Conservation (phyloP, 768 basidiomycete species). For the Pleurotus ostreatus region DNA sequence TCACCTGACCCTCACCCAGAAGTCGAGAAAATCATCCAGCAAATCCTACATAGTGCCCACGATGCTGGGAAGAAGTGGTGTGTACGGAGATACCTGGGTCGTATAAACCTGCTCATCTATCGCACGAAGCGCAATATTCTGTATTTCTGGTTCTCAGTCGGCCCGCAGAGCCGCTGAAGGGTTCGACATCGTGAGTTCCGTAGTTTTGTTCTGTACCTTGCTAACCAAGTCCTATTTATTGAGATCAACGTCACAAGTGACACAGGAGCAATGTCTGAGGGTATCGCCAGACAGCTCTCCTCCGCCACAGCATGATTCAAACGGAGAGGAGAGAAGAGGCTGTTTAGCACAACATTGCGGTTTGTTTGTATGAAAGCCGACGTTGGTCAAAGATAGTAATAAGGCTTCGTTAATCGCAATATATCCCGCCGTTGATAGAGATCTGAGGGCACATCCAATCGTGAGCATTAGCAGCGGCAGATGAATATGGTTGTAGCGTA, state of each 20-base stretch:
- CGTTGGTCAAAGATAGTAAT: no score
- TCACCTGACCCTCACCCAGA: slow-evolving; percentile 63
- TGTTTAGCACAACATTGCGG: not conserved
- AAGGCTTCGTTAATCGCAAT: not conserved
- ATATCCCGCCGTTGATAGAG: not conserved
- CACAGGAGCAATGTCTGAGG: slow-evolving; percentile 37
- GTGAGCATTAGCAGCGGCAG: no score
- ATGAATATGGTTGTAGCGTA: not conserved
- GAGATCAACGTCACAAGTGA: slow-evolving; percentile 51
- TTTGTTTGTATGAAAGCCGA: no score
- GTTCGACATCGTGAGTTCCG: slow-evolving; percentile 43
- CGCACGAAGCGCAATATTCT: slow-evolving; percentile 41
- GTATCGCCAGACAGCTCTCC: slow-evolving; percentile 21
- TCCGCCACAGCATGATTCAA: slow-evolving; percentile 10
- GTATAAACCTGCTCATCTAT: no score
- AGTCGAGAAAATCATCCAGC: slow-evolving; percentile 56
- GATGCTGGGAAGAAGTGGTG: slow-evolving; percentile 63
- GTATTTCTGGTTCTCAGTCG: slow-evolving; percentile 40
- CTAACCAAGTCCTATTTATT: not conserved
- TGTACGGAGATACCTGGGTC: slow-evolving; percentile 7
- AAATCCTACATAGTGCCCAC: slow-evolving; percentile 46
- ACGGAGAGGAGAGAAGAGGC: not conserved
- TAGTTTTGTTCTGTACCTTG: no score
- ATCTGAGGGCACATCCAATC: not conserved
- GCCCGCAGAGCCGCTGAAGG: slow-evolving; percentile 42